These are phyloP conservation scores for Tagetes patula DNA, from an alignment of 129 eudicot genomes.

Conservation along the genomic window DNA sequence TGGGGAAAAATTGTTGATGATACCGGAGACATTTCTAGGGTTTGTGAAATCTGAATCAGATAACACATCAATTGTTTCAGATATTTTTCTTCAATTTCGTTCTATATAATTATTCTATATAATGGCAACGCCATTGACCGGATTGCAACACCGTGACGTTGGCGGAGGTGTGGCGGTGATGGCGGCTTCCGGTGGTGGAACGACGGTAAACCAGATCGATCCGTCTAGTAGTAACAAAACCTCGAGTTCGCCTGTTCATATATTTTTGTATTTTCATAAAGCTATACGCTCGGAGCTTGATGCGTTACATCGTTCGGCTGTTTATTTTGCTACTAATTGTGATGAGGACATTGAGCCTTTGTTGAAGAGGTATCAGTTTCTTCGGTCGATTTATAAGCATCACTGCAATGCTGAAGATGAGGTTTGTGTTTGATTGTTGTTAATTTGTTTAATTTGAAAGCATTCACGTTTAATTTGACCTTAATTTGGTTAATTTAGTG, in stretches of 20 bases:
- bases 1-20: constrained; percentile 26
- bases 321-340: constrained; percentile 67
- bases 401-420: constrained; percentile 99
- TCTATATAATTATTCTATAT: constrained; percentile 34
- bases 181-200: constrained; percentile 47
- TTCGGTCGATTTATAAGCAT: constrained; percentile 82
- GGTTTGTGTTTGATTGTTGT: constrained; percentile 39
- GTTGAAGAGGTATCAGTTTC: constrained; percentile 72
- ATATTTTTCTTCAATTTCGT: background rate
- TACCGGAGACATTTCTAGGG: constrained; percentile 39
- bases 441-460: constrained; percentile 5
- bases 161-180: constrained; percentile 70
- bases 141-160: constrained; percentile 59
- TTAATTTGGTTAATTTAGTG: no score
- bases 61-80: constrained; percentile 18
- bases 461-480: background rate
- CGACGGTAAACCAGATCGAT: constrained; percentile 51
- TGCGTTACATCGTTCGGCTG: constrained; percentile 70
- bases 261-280: constrained; percentile 85
- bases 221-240: constrained; percentile 36
- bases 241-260: constrained; percentile 72
- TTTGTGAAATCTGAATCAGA: constrained; percentile 60
- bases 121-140: constrained; percentile 96
- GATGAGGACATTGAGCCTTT: constrained; percentile 68
- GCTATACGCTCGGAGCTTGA: constrained; percentile 86